Conservation (phyloP, 768 basidiomycete genomes). For the Hypholoma sublateritium region DNA sequence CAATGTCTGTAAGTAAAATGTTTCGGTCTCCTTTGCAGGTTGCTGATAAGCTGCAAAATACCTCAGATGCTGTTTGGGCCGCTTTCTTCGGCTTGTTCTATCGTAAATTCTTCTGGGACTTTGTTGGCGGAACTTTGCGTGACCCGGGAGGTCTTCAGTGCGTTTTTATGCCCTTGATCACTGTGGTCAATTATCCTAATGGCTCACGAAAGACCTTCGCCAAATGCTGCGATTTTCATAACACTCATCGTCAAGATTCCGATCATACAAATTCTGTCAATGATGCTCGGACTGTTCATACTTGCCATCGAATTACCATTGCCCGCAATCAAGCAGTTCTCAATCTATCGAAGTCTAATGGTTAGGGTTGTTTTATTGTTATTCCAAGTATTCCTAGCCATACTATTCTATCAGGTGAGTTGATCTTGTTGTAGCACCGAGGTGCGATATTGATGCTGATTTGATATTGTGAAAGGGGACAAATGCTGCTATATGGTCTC, state of each 20-base stretch:
- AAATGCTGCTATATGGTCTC: slow-evolving; percentile 78
- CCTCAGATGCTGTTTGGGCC: slow-evolving; percentile 76
- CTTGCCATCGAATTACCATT: slow-evolving; percentile 74
- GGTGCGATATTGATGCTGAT: neutral
- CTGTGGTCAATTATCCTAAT: neutral
- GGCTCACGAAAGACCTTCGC: slow-evolving; percentile 50
- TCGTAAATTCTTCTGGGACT: slow-evolving; percentile 98
- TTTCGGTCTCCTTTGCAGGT: neutral
- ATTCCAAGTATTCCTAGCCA: slow-evolving; percentile 59
- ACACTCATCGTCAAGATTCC: slow-evolving; percentile 76
- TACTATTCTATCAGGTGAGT: slow-evolving; percentile 75
- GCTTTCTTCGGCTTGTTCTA: slow-evolving; percentile 78
- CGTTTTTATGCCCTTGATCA: slow-evolving; percentile 26
- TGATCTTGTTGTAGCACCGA: slow-evolving; percentile 12
- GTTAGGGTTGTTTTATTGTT: slow-evolving; percentile 62
- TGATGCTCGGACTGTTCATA: slow-evolving; percentile 58
- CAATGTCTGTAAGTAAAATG: slow-evolving; percentile 60
- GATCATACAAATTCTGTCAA: slow-evolving; percentile 66
- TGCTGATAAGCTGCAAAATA: slow-evolving; percentile 9
- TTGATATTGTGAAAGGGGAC: slow-evolving; percentile 58
- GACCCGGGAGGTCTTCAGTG: slow-evolving; percentile 80
- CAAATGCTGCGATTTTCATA: slow-evolving; percentile 62
- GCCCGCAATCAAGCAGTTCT: slow-evolving; percentile 51
- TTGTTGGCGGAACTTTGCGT: slow-evolving; percentile 77
- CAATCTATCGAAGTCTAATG: slow-evolving; percentile 65